Evolutionary conservation across 164 flowering plant species (phyloP).

Genomic region (Vitis amurensis): DNA sequence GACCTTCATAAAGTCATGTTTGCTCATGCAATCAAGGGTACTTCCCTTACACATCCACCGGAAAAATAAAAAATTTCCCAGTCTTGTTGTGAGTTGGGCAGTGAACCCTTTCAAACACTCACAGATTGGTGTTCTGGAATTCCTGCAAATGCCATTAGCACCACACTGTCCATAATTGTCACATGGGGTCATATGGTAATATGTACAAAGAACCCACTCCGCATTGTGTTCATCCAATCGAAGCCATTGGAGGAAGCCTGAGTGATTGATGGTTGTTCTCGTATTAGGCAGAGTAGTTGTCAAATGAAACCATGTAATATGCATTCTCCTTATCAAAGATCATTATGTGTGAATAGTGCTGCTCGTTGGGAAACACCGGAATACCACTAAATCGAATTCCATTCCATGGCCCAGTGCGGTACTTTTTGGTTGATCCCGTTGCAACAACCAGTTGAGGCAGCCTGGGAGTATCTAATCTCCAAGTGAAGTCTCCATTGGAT

Average conservation of each 20-base stretch:
- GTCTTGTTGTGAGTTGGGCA: conserved; percentile 15
- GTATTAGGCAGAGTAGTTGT: neutral
- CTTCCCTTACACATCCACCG: conserved; percentile 20
- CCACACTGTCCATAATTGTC: conserved; percentile 35
- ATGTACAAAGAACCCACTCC: too few species aligned
- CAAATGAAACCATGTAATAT: neutral
- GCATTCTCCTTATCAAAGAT: neutral
- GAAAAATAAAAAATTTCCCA: conserved; percentile 14
- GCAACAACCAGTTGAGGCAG: too few species aligned
- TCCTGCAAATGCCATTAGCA: conserved; percentile 25
- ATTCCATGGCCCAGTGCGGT: too few species aligned
- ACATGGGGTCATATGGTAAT: neutral
- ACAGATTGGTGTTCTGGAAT: conserved; percentile 9
- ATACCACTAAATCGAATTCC: too few species aligned
- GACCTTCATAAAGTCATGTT: conserved; percentile 32
- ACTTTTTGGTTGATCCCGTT: too few species aligned
- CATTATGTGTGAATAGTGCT: too few species aligned
- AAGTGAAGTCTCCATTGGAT: neutral
- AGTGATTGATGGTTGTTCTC: neutral
- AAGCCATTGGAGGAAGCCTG: neutral
- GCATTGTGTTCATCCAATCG: neutral
- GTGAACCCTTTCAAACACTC: conserved; percentile 33
- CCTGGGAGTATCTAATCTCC: too few species aligned
- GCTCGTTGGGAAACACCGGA: too few species aligned
- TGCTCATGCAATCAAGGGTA: conserved; percentile 15